Percentiles rank a stretch among this genome's conserved stretches.
Conservation (phyloP, 768 basidiomycete genomes). For the Trametopsis cervina region DNA sequence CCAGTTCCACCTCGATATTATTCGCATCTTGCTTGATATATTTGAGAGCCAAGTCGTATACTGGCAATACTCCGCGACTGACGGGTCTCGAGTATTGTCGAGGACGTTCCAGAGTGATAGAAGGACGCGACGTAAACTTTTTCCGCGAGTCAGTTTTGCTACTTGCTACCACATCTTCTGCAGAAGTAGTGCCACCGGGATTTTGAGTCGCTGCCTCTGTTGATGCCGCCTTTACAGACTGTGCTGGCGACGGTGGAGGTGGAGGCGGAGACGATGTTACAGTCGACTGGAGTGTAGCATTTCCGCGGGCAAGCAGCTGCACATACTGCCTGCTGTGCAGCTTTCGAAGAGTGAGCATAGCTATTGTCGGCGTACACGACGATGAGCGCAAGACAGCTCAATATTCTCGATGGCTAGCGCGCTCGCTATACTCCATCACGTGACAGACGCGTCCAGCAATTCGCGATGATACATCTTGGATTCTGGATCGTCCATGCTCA, state of each 20-base stretch:
- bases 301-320: slow-evolving; percentile 14
- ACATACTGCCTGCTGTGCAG: slow-evolving; percentile 13
- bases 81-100: slow-evolving; percentile 63
- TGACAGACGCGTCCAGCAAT: too few species aligned
- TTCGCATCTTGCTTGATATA: slow-evolving; percentile 59
- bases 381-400: neutral
- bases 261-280: slow-evolving; percentile 13
- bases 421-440: too few species aligned
- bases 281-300: slow-evolving; percentile 17
- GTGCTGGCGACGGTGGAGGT: slow-evolving; percentile 2
- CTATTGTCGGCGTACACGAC: neutral
- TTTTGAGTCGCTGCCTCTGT: neutral
- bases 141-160: neutral
- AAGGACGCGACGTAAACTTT: slow-evolving; percentile 34
- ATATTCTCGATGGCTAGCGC: too few species aligned
- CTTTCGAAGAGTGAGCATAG: slow-evolving; percentile 21
- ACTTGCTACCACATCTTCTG: neutral
- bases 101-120: slow-evolving; percentile 44
- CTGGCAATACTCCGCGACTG: slow-evolving; percentile 55
- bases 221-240: neutral
- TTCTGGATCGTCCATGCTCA: too few species aligned
- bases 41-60: slow-evolving; percentile 80
- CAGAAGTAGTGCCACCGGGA: neutral
- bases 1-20: slow-evolving; percentile 38
- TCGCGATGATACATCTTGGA: too few species aligned